Evolutionary conservation across 345 rosid species (phyloP), one percentile per base, ranked within the genome.

Genomic region (Isatis tinctoria): DNA sequence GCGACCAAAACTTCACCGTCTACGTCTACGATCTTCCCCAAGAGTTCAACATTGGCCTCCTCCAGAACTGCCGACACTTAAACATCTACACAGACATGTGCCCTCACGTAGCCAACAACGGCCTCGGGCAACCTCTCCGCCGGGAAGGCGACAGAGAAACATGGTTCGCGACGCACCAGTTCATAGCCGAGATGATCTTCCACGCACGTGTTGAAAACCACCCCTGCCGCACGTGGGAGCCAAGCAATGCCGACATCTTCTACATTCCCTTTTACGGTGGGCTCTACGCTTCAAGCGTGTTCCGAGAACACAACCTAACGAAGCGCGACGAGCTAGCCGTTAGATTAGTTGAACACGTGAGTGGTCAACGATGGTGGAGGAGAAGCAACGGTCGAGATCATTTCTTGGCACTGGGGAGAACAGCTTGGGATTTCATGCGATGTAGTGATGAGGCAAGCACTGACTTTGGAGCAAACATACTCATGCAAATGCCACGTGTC

Each of bases 211-310:
- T 85, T 53, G 69, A 77, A 47, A 80, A 75, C 11, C 86, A 88
- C 27, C 57, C 78, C 6, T 87, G 91, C 37, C 78, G 86, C 41
- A 88, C 91, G 14, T 78, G 62, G 39, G 79, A 87, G 57, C 85
- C 91, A 32, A 53, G 82, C 2, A 6, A 67, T 20, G 94, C 90
- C 2, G 81, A 84, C 0, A 80, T 82, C 3, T 65, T 85, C 68
- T 87, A 71, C 30, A 74, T 88, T 1, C 91, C 94, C 0, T 85
- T 69, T 24, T 85, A 78, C 44, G 82, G 87, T 13, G 94, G 94
- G 3, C 80, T 87, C 9, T 84, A 88, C 26, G 49, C 86, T 0
- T 81, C 87, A 7, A 83, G 89, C 24, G 75, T 80, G 22, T 83
- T 88, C 1, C 82, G 91, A 80, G 89, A 77, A n/a, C 77, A 67